Base-by-base conservation (phyloP, 345 rosid species). In the Firmiana major region DNA sequence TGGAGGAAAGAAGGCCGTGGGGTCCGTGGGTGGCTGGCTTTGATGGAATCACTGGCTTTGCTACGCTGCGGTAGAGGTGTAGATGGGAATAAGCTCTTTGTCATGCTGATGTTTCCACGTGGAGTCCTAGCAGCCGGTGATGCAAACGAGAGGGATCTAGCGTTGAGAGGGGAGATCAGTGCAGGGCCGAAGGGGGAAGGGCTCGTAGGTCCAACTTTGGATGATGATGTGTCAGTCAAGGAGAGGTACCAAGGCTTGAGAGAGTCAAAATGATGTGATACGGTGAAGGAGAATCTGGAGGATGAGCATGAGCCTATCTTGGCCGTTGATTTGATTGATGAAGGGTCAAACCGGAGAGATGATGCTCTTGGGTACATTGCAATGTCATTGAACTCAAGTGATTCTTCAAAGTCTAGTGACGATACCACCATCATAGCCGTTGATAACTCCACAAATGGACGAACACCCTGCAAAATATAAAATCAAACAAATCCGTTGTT, bases 171-270 rank as follows among this genome's bases (percentile, higher is more conserved):
- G 8, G 98, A 92, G 77, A 89, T 88, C 13, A 77, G 59, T 2
- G 93, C 89, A 0, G 92, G 87, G 57, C 97, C 90, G 10, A 87
- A 6, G 0, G 77, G 82, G 34, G 85, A 82, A 0, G 88, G 78
- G 71, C 67, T 72, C 1, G 88, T 78, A 16, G 88, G 89, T 15
- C 91, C 87, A 12, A 84, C 86, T 77, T 86, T 85, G 53, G 85
- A 75, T 1, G 90, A 48, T 28, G 97, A 81, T 58, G 91, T 76
- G 87, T 91, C 93, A 21, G 92, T 84, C 78, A 96, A 75, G 7
- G 91, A 81, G 22, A 96, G 95, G 80, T 93, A 80, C 99, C 98
- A 96, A 1, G 98, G 99, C 81, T 96, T 96, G 64, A 93, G 87
- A 0, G 97, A 90, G 85, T 93, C 93, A 73, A 90, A 92, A 83